Evolutionary conservation across 768 basidiomycete species (phyloP), one percentile per base, ranked within the genome.

Genomic region (Agrocybe pediades): DNA sequence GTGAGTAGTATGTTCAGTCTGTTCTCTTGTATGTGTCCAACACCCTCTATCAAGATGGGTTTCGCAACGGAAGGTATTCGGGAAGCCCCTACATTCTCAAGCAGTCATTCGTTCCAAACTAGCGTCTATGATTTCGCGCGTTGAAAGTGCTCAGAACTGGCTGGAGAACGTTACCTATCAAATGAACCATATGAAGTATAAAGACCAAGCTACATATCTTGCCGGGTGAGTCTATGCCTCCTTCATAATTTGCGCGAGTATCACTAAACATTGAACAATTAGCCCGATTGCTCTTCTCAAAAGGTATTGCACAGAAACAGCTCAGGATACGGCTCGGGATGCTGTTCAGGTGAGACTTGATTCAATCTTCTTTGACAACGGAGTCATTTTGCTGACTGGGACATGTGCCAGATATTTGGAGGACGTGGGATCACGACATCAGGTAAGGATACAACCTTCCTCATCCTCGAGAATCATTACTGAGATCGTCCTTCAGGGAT

Each of bases 151-250:
- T 9, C 94, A 95, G 63, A 80, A 77, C n/a, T 95, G 91, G 92
- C 72, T 95, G 16, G 93, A 95, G 73, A 88, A 82, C 52, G 71
- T 95, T 49, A 95, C 92, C 0, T 88, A 86, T 66, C 92, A 95
- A 68, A 93, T 94, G 90, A 84, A 76, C 59, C 81, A 91, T 51
- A 93, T 95, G 92, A 77, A 77, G 33, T 91, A 92, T 67, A 84
- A 84, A 65, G 79, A 92, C 54, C 89, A 91, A 65, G 83, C 89
- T 11, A 67, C 75, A 39, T 79, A 84, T 55, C 78, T 94, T 20
- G 92, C 90, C 44, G 91, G 90, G 85, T 86, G 62, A 56, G 75
- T 61, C 44, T 19, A 5, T 41, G 21, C 29, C 2, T 27, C 25
- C 6, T 27, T 24, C 9, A 19, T 27, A 6, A 36, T 23, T 21